These are phyloP conservation scores for Mimosa pudica DNA, from an alignment of 306 rosid species.

Conservation along the genomic window DNA sequence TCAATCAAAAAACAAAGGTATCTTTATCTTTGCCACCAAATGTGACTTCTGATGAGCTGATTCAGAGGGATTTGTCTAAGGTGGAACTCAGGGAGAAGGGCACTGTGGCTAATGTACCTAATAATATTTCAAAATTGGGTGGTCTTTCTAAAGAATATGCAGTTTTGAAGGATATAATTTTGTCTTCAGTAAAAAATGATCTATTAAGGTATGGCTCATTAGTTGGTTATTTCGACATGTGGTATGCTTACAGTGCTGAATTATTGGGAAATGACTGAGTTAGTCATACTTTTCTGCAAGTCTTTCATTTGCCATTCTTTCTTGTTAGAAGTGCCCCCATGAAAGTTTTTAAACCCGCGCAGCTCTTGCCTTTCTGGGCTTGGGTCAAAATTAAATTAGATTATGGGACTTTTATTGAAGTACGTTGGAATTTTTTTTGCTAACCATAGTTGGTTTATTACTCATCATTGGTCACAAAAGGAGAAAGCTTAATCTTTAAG, in stretches of 20 bases:
- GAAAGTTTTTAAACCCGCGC: neutral
- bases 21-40: constrained; percentile 56
- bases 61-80: constrained; percentile 41
- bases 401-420: neutral
- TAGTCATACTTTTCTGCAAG: neutral
- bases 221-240: constrained; percentile 23
- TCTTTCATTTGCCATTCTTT: neutral
- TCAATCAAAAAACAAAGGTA: constrained; percentile 59
- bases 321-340: neutral
- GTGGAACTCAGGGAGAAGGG: constrained; percentile 40
- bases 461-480: neutral
- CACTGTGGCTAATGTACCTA: constrained; percentile 35
- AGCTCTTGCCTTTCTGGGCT: neutral
- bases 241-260: constrained; percentile 14
- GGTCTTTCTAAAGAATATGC: constrained; percentile 82
- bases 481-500: neutral
- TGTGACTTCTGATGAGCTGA: constrained; percentile 40
- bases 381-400: neutral
- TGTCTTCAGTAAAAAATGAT: constrained; percentile 51
- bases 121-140: constrained; percentile 56
- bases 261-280: neutral
- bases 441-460: constrained; percentile 13
- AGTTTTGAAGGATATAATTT: constrained; percentile 64
- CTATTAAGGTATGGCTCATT: constrained; percentile 64
- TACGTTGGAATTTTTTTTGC: neutral